These are phyloP conservation scores for Chrysosphaeria jannelii DNA, from an alignment of 2,329 filamentous ascomycete genomes.

Conservation along the genomic window DNA sequence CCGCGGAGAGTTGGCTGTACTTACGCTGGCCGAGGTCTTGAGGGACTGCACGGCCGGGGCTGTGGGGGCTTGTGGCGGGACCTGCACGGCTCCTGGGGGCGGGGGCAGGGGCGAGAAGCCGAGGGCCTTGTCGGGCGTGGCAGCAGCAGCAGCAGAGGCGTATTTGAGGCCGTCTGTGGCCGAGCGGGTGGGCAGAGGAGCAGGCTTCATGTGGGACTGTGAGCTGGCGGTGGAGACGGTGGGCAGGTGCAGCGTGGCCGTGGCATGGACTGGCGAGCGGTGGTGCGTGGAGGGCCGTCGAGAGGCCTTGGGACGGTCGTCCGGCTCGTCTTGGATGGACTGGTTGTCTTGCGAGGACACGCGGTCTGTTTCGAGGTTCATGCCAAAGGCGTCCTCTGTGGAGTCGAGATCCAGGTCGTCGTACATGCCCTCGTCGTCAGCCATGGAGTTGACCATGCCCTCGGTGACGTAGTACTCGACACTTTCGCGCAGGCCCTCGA, in stretches of 20 bases:
- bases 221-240: conserved; percentile 24
- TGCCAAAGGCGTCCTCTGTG: conserved; percentile 67
- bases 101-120: conserved; percentile 84
- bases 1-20: conserved; percentile 23
- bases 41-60: conserved; percentile 19
- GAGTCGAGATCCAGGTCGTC: conserved; percentile 80
- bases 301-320: conserved; percentile 14
- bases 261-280: too few relatives aligned
- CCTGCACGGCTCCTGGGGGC: conserved; percentile 17
- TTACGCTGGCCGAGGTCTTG: conserved; percentile 17
- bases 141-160: conserved; percentile 79
- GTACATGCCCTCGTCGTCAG: conserved; percentile 85
- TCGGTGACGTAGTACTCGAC: conserved; percentile 91
- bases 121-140: conserved; percentile 70
- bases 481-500: conserved; percentile 65
- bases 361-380: conserved; percentile 52
- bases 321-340: conserved; percentile 59
- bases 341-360: conserved; percentile 88
- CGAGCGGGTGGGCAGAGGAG: conserved; percentile 53
- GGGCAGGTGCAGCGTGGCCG: conserved; percentile 59
- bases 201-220: conserved; percentile 57
- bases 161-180: conserved; percentile 86
- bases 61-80: too few relatives aligned
- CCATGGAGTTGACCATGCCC: conserved; percentile 64
- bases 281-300: too few relatives aligned